Conservation (phyloP, 495 filamentous ascomycete species). For the Glonium stellatum region DNA sequence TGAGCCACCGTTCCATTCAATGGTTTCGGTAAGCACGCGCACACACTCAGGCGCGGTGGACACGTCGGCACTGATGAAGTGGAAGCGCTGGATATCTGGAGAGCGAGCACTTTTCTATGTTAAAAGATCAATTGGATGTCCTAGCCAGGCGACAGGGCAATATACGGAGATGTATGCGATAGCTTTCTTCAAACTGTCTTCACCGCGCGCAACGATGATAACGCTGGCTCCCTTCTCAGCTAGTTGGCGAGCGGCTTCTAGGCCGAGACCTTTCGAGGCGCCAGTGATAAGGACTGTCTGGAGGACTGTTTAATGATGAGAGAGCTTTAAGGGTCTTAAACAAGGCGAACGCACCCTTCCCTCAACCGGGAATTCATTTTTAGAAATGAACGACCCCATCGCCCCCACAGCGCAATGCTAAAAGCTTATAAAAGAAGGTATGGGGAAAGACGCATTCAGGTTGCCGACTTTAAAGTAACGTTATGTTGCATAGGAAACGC, state of each 20-base stretch:
- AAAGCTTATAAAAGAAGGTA: no score
- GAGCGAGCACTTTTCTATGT: not conserved
- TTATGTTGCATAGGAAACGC: no score
- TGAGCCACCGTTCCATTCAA: slow-evolving; percentile 6
- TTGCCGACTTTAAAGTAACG: no score
- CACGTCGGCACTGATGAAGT: slow-evolving; percentile 7
- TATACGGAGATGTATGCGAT: slow-evolving; percentile 1
- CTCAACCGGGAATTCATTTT: no score
- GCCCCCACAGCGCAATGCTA: no score
- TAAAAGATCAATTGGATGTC: not conserved
- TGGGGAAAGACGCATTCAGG: no score
- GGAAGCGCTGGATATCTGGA: slow-evolving; percentile 8
- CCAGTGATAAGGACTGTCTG: slow-evolving; percentile 91
- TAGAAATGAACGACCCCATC: no score
- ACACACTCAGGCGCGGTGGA: slow-evolving; percentile 1
- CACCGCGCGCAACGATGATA: slow-evolving; percentile 10
- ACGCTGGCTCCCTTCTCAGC: slow-evolving; percentile 39
- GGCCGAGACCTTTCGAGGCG: slow-evolving; percentile 85
- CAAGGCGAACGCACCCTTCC: no score
- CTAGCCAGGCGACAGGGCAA: not conserved
- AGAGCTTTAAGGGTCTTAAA: not conserved
- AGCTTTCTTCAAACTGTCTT: not conserved
- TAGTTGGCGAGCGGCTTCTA: slow-evolving; percentile 78
- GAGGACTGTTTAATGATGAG: slow-evolving; percentile 13
- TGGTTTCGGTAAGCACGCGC: slow-evolving; percentile 3